phyloP scores from a whole-genome alignment of 2,329 filamentous ascomycete genomes.

The Talaromyces sp. region DNA sequence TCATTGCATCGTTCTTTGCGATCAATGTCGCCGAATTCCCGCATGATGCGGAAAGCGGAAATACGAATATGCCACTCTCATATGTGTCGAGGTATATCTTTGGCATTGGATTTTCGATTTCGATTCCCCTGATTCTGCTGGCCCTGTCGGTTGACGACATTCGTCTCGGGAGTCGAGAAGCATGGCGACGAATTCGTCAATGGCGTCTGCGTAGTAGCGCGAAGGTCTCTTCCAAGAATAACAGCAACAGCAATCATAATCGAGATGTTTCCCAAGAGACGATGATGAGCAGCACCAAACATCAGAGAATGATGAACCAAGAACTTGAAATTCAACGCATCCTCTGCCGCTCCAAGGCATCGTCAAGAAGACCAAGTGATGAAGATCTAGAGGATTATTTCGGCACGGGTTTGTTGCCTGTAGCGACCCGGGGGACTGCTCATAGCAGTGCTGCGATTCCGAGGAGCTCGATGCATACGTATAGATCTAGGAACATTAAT shows the following conservation, averaged over 20 bases:
- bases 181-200: constrained; percentile 19
- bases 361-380: not conserved
- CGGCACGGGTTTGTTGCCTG: constrained; percentile 8
- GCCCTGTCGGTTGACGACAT: constrained; percentile 45
- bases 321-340: constrained; percentile 11
- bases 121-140: constrained; percentile 46
- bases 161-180: constrained; percentile 27
- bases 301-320: constrained; percentile 4
- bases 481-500: not conserved
- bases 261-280: not conserved
- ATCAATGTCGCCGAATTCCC: constrained; percentile 51
- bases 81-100: constrained; percentile 55
- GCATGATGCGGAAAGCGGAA: constrained; percentile 20
- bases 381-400: constrained; percentile 10
- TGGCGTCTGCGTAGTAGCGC: constrained; percentile 18
- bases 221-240: not conserved
- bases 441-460: not conserved
- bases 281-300: not conserved
- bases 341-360: constrained; percentile 1
- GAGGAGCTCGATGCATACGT: constrained; percentile 9
- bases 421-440: constrained; percentile 2
- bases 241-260: not conserved
- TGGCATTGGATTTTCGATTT: constrained; percentile 51
- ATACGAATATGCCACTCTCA: constrained; percentile 38
- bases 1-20: constrained; percentile 53